Conservation (phyloP, 192 early-diverging fungal species). For the Coemansia sp. region DNA sequence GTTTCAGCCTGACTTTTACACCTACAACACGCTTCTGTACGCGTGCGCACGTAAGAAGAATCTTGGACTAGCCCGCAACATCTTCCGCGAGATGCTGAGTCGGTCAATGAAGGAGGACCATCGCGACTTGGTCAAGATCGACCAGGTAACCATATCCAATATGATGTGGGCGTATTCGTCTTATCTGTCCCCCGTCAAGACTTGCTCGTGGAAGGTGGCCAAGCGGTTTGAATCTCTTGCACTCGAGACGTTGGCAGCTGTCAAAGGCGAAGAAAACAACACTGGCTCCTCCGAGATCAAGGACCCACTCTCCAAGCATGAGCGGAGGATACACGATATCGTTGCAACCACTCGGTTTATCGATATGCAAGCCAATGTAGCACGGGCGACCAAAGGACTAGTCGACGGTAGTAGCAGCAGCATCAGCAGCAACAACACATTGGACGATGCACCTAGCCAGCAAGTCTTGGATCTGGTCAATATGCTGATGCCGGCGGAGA, state of each 20-base stretch:
- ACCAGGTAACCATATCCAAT: constrained; percentile 66
- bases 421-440: background rate
- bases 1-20: constrained; percentile 76
- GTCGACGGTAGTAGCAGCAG: constrained; percentile 3
- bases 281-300: background rate
- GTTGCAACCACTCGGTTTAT: constrained; percentile 17
- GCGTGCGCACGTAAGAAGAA: constrained; percentile 76
- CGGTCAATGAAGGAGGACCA: constrained; percentile 43
- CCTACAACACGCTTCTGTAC: constrained; percentile 81
- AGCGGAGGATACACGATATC: constrained; percentile 11
- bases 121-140: constrained; percentile 57
- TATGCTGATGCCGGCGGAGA: constrained; percentile 44
- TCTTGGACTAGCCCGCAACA: constrained; percentile 65
- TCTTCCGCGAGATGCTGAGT: constrained; percentile 63
- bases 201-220: constrained; percentile 42
- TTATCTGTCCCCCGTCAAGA: constrained; percentile 43
- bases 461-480: constrained; percentile 29
- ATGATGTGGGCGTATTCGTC: constrained; percentile 71
- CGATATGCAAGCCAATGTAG: constrained; percentile 31
- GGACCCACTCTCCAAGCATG: constrained; percentile 13
- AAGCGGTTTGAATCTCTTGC: constrained; percentile 36
- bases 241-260: constrained; percentile 36
- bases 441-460: constrained; percentile 11
- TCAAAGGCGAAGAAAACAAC: constrained; percentile 17
- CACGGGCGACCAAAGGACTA: constrained; percentile 31